Percentiles rank a stretch among this genome's conserved stretches.
Evolutionary conservation across 2,329 filamentous ascomycete genomes (phyloP).

Genomic region (Penicillium glabrum): DNA sequence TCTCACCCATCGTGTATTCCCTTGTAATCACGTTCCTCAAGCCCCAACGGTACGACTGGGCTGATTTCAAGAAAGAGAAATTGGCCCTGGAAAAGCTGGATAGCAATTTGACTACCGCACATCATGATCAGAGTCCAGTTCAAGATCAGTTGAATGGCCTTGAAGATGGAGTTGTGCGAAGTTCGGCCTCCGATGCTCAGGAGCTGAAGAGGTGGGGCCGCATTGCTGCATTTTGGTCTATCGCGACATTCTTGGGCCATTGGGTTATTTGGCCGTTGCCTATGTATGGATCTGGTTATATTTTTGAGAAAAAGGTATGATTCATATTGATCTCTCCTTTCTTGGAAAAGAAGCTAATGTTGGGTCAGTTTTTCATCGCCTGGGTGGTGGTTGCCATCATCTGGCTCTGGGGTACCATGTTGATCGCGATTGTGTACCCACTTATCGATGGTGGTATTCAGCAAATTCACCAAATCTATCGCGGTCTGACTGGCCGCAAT

Average conservation of each 20-base stretch:
- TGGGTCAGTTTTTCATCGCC: constrained; percentile 46
- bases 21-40: constrained; percentile 48
- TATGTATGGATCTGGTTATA: constrained; percentile 55
- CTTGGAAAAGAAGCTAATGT: constrained; percentile 1
- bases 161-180: constrained; percentile 6
- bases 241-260: constrained; percentile 53
- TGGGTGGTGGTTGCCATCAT: constrained; percentile 55
- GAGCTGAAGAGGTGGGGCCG: constrained; percentile 49
- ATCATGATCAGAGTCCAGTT: neutral
- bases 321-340: neutral
- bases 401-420: constrained; percentile 55
- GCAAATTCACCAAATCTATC: constrained; percentile 26
- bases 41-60: constrained; percentile 46
- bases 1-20: constrained; percentile 54
- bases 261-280: constrained; percentile 58
- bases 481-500: neutral
- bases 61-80: constrained; percentile 36
- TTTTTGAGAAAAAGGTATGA: constrained; percentile 45
- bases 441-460: constrained; percentile 48
- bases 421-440: constrained; percentile 52
- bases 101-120: constrained; percentile 22
- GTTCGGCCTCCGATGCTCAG: constrained; percentile 27
- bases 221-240: constrained; percentile 49
- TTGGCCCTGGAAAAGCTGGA: constrained; percentile 29
- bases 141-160: neutral